Evolutionary conservation across 2,329 filamentous ascomycete species (phyloP), one percentile per base, ranked within the genome.

Genomic region (Phoma sp.): DNA sequence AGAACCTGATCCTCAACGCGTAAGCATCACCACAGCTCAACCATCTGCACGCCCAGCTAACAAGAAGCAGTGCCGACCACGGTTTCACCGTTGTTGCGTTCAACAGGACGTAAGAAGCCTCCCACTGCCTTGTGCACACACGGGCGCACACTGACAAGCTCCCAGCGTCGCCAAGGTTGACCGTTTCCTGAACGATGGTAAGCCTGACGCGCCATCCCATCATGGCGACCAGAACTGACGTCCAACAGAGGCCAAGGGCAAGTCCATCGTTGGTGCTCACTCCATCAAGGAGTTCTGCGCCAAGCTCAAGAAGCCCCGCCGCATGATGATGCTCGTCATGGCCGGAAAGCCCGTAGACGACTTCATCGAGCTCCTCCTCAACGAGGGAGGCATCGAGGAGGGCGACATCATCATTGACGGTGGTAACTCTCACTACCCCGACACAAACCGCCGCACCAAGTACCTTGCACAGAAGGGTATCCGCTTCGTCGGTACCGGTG

Each of bases 361-460:
- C 84, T 98, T 96, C 89, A 98, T 99, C 75, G 92, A 97, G 86
- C 88, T 88, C 70, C 89, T 99, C 66, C 85, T 98, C 48, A 77
- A 62, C 57, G 76, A 79, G 71, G 78, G 78, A 38, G 74, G 73
- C 47, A 69, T 67, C 52, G 73, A 76, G 64, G 68, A 75, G 66
- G 60, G 92, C 89, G 95, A 99, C 78, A 97, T 99, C 86, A 96
- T 99, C 85, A 98, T 99, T 74, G 95, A 99, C 76, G 95, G 95
- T 78, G 95, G 92, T 74, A 98, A 99, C 89, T 98, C 94, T 67
- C 95, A 98, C 85, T 99, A 90, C 88, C 95, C 95, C 76, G 95
- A 98, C 83, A 94, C 91, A 82, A 98, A 97, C 88, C 92, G 95
- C 81, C 91, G 95, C 76, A 93, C 92, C 79, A 84, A 90, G 81